Base-by-base conservation (phyloP, 75 land plant species). In the Larix kaempferi region DNA sequence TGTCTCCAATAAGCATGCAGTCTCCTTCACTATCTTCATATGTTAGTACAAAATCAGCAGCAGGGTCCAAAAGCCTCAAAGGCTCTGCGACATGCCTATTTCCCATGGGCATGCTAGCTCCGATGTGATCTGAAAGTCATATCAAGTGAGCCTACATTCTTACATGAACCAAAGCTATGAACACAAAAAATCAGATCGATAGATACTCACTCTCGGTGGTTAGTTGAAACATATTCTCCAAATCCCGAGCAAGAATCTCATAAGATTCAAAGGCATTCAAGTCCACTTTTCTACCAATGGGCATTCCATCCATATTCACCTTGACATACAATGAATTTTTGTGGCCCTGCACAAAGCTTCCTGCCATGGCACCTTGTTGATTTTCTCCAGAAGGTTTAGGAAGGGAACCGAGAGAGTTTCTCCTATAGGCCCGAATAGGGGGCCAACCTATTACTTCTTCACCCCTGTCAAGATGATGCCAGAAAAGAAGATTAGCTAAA, bases 1-100 rank as follows among this genome's bases (percentile, higher is more conserved):
- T 94, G 87, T 94, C 96, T 65, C 96, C 96, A 69, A 94, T 92
- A 41, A 94, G 89, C 96, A 94, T 91, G 94, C 84, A 88, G 71
- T 94, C 96, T 60, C 94, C 96, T 19, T 94, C 96, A 57, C 82
- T 88, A 79, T 94, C 96, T 80, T 94, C 92, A 83, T 94, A 94
- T 6, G 96, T 93, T 16, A 93, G 86, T 67, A 88, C 89, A 83
- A 85, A 88, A 26, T 89, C 96, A 67, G 96, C 86, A 16, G 78
- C 82, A 44, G 80, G 84, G 78, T 83, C 84, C 74, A 93, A 71
- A 22, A 87, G 74, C 63, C 77, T 88, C 7, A 80, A 84, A 11
- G 76, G 73, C 76, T 75, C 8, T 44, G 0, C 49, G 6, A 44
- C 49, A 6, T 44, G 49, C 49, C 54, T 72, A 78, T 21, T n/a